phyloP scores from a whole-genome alignment of 2,329 filamentous ascomycete species.

The Madurella fahalii region DNA sequence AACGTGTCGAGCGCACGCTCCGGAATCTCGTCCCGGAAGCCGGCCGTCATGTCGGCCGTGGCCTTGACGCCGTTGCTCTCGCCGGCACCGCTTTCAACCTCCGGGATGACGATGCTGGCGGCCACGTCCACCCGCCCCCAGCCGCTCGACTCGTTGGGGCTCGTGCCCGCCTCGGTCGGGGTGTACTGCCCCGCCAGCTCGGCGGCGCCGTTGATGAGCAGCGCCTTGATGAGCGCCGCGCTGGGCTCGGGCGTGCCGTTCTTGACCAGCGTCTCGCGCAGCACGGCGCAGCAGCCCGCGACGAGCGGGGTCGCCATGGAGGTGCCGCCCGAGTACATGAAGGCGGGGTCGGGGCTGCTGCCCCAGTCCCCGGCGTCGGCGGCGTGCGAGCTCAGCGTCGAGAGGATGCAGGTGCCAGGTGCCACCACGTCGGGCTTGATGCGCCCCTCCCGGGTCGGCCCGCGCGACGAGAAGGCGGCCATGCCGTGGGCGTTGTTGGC shows the following conservation, averaged over 20 bases:
- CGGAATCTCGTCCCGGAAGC: no score
- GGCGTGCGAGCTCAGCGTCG: background rate
- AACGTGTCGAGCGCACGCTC: no score
- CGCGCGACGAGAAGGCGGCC: constrained; percentile 1
- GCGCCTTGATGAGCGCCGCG: constrained; percentile 10
- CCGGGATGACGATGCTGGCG: background rate
- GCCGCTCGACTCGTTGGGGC: background rate
- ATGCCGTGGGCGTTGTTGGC: constrained; percentile 3
- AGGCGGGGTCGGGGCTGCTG: background rate
- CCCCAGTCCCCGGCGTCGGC: background rate
- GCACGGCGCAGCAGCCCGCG: constrained; percentile 4
- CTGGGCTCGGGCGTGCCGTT: background rate
- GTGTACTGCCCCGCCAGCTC: constrained; percentile 1
- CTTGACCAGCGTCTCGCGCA: constrained; percentile 7
- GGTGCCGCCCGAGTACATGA: constrained; percentile 1
- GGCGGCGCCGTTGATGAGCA: constrained; percentile 9
- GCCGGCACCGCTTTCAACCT: background rate
- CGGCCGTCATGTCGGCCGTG: no score
- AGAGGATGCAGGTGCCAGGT: constrained; percentile 4
- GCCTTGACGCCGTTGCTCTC: no score
- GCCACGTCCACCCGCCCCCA: background rate
- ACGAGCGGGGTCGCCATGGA: constrained; percentile 10
- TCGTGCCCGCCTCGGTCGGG: background rate
- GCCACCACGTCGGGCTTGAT: constrained; percentile 12
- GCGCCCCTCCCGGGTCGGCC: constrained; percentile 3